Base-by-base conservation (phyloP, 495 filamentous ascomycete genomes). In the Xylaria nigripes region DNA sequence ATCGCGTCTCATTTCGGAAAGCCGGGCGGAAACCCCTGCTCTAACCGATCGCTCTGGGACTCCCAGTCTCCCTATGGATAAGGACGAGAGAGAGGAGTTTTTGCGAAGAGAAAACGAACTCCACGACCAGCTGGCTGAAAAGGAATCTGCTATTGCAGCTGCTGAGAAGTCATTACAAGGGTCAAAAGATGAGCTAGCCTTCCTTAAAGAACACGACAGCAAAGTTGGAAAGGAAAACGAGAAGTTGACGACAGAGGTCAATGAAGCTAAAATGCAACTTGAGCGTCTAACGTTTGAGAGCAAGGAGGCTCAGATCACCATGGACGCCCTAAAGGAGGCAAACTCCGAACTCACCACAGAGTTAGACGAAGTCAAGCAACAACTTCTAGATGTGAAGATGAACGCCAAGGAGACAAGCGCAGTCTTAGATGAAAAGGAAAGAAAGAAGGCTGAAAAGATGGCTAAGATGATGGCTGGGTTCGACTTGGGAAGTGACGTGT, bases 381-480 rank as follows among this genome's bases (percentile, higher is more conserved):
- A 96, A 60, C 85, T 98, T 50, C 78, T 97, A 3, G 90, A 98
- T 70, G 87, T 92, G 27, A 89, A 89, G 70, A 94, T 98, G 87
- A 87, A 81, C 59, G 90, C 92, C 45, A 93, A 90, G 74, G 94
- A 96, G 71, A 95, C 88, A 3, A 85, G 81, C 25, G 88, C 88
- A 1, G 85, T 84, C 13, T 66, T 92, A 2, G 90, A 96, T 61
- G 93, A 96, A 72, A 98, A 97, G 75, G 93, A 97, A 70, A 91
- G 89, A 77, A 91, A 90, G 76, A 98, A 97, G 76, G 88, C 89
- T 6, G 93, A 97, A 73, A 89, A 90, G 67, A 98, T 98, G 93
- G 93, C 93, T 24, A 89, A 96, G 80, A 98, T 98, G 93, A 96
- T 98, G 92, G 92, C 93, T 45, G 88, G 92, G 6, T 96, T 98